Base-by-base conservation (phyloP, 495 filamentous ascomycete species). In the Hypoxylon intermedium region DNA sequence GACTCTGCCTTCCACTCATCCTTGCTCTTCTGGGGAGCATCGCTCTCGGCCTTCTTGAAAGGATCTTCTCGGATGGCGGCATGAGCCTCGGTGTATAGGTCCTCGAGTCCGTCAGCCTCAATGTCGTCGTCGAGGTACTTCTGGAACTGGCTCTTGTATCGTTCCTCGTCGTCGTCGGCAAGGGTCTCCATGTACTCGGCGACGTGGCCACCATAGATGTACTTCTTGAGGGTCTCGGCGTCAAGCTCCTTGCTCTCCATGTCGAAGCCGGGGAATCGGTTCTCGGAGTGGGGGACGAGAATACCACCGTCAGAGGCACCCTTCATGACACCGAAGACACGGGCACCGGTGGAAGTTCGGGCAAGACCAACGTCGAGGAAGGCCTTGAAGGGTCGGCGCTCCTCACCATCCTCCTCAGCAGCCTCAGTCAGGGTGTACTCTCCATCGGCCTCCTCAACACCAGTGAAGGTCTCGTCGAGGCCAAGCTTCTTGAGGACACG, bases 141-240 rank as follows among this genome's bases (percentile, higher is more conserved):
- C 76, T 86, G 78, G 89, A 99, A 98, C 84, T 98, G 94, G 68
- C 85, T 86, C 85, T 92, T 93, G 88, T 91, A 99, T 76, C 94
- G 92, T 85, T 99, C 94, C 89, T 99, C 94, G 76, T 99, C 94
- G 76, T 99, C 94, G 75, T 99, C 94, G 75, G 95, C 95, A 66
- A 99, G 89, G 37, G 87, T 93, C 89, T 99, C 94, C 94, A 99
- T 99, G 85, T 98, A 99, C 86, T 99, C 94, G 60, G 92, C 91
- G 63, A 99, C 89, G 85, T 99, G 94, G 46, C 94, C 93, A 74
- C 86, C 95, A 74, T 92, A 89, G 85, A 99, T 99, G 88, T 99
- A 98, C 84, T 93, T 96, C 84, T 93, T 90, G 72, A 99, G 88
- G 59, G 85, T 89, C 75, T 99, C 94, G 67, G 93, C 87, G 67